Evolutionary conservation across 192 early-diverging fungal species (phyloP).

Genomic region (Coemansia sp.): DNA sequence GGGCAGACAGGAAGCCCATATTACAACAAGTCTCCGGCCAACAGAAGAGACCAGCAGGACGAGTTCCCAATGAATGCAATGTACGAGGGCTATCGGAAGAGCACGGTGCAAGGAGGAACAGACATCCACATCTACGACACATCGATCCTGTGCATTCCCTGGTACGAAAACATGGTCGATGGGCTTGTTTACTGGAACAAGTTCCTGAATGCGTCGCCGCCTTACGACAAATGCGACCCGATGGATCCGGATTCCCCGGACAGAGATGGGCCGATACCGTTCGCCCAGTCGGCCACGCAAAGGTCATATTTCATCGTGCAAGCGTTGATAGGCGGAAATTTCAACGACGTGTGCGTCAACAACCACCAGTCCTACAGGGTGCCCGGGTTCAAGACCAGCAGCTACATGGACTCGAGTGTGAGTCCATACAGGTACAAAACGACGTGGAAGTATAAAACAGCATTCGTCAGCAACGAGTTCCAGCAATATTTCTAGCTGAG

Average conservation of each 20-base stretch:
- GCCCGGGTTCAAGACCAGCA: background rate
- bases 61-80: conserved; percentile 7
- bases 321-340: background rate
- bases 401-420: background rate
- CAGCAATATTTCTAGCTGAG: conserved; percentile 3
- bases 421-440: background rate
- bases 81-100: conserved; percentile 4
- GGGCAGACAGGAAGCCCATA: background rate
- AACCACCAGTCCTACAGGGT: conserved; percentile 3
- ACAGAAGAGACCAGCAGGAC: background rate
- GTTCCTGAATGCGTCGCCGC: background rate
- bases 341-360: conserved; percentile 1
- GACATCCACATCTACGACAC: conserved; percentile 3
- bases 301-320: background rate
- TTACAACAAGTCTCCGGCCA: background rate
- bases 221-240: conserved; percentile 4
- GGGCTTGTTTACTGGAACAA: background rate
- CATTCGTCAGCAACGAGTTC: background rate
- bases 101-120: background rate
- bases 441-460: background rate
- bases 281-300: background rate
- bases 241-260: background rate
- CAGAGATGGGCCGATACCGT: background rate
- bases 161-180: conserved; percentile 5
- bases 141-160: background rate